Conservation (phyloP, 2,329 filamentous ascomycete species). For the Curvularia eragrostidis region DNA sequence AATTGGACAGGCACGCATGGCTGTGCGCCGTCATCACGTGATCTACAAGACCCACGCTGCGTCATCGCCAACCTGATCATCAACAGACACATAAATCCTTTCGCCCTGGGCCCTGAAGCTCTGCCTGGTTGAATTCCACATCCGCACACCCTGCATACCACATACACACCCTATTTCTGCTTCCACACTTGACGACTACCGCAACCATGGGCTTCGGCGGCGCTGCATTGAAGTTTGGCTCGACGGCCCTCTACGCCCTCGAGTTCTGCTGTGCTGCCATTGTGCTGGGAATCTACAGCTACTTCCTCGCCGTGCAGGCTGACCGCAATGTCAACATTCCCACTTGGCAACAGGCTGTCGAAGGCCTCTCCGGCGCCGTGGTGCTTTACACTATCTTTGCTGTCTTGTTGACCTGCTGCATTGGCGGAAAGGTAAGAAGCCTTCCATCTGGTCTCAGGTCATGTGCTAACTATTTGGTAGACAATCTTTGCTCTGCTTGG, state of each 20-base stretch:
- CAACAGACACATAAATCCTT: conserved; percentile 13
- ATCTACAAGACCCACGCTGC: conserved; percentile 10
- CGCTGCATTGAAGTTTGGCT: conserved; percentile 70
- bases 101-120: background rate
- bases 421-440: conserved; percentile 69
- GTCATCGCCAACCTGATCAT: conserved; percentile 13
- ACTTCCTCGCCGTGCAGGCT: conserved; percentile 78
- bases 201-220: conserved; percentile 64
- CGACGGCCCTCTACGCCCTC: conserved; percentile 75
- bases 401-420: conserved; percentile 77
- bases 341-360: conserved; percentile 73
- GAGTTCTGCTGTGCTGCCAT: conserved; percentile 76
- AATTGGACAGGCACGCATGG: conserved; percentile 13
- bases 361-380: conserved; percentile 73
- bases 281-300: conserved; percentile 77
- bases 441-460: too few species aligned
- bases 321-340: conserved; percentile 70
- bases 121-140: background rate
- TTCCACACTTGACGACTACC: conserved; percentile 1
- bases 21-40: conserved; percentile 2
- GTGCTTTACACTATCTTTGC: conserved; percentile 76
- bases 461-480: conserved; percentile 6
- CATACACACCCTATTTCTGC: background rate
- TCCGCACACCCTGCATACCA: background rate
- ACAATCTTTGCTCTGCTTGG: conserved; percentile 73